Evolutionary conservation across 2,329 filamentous ascomycete species (phyloP), one percentile per base, ranked within the genome.

Genomic region (Colletotrichum sp.): DNA sequence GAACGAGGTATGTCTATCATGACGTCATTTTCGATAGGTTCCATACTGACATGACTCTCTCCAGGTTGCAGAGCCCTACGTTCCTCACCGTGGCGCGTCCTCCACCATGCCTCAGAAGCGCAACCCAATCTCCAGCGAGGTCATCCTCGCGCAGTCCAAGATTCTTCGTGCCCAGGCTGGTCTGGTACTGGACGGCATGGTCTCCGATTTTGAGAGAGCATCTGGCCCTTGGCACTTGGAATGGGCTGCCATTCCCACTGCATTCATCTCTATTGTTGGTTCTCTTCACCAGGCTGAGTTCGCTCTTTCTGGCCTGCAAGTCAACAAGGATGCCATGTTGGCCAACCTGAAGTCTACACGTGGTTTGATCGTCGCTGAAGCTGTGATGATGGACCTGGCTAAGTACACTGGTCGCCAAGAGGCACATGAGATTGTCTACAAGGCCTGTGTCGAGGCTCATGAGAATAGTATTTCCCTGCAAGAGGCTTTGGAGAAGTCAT

Each of bases 351-450:
- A 86, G 62, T 89, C 87, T 1, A 90, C 89, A 0, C 83, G 83
- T 57, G 90, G 90, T 0, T 80, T 91, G 24, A 91, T 91, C 77
- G 90, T 91, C 15, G 89, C 86, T 1, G 90, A 92, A 82, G 89
- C 90, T 3, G 88, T 92, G n/a, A 91, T 92, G 90, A 91, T 92
- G 90, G 87, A 85, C 2, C 83, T 92, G 66, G 90, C 89, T n/a
- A 85, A 86, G 18, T 83, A 87, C 81, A 82, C 90, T 55, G 90
- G 90, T 10, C 84, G 90, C 16, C 88, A 89, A 75, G 84, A 86
- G 21, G 89, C 89, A 3, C 90, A 91, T 80, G 89, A 91, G 78
- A 83, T 90, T 49, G 89, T 92, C 3, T 92, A 92, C 65, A 86
- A 87, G 76, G 89, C 89, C 3, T 92, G 90, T 79, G 87, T 85